Evolutionary conservation across 805 yeast genomes (phyloP).

Genomic region (Kazachstania viticola): DNA sequence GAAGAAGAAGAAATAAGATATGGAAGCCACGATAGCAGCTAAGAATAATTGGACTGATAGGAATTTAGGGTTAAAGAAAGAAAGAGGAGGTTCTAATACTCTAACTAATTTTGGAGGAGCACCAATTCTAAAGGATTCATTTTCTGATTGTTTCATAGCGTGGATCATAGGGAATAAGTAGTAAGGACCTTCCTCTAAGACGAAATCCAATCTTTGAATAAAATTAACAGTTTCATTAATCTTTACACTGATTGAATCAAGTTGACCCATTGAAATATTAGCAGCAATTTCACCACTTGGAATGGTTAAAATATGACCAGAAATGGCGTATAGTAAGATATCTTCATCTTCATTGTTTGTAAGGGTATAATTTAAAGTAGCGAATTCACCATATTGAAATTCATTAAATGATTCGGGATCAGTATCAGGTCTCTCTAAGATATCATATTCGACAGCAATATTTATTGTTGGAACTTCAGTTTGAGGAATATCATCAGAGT

Average conservation of each 20-base stretch:
- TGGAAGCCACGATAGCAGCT: too few relatives aligned
- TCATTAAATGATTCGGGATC: slow-evolving; percentile 29
- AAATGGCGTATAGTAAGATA: slow-evolving; percentile 51
- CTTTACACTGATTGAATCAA: slow-evolving; percentile 47
- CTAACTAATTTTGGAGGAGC: slow-evolving; percentile 46
- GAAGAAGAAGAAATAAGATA: too few relatives aligned
- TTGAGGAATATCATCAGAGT: background rate
- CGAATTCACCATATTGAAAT: slow-evolving; percentile 42
- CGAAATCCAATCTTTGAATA: slow-evolving; percentile 49
- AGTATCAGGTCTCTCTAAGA: slow-evolving; percentile 35
- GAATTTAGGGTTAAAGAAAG: slow-evolving; percentile 29
- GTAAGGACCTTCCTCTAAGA: slow-evolving; percentile 45
- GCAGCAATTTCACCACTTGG: slow-evolving; percentile 38
- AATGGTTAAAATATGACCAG: slow-evolving; percentile 53
- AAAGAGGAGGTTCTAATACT: slow-evolving; percentile 35
- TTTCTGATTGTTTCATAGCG: slow-evolving; percentile 30
- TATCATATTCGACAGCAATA: slow-evolving; percentile 37
- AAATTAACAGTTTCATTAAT: slow-evolving; percentile 40
- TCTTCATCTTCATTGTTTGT: slow-evolving; percentile 41
- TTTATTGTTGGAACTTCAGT: slow-evolving; percentile 18
- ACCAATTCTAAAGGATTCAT: slow-evolving; percentile 42
- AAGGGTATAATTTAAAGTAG: slow-evolving; percentile 41
- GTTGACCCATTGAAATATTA: slow-evolving; percentile 51
- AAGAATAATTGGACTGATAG: slow-evolving; percentile 53
- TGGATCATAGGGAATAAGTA: slow-evolving; percentile 49